Percentiles rank a stretch among this genome's conserved stretches.
Conservation (phyloP, 306 rosid genomes). For the Rosa lucieae region DNA sequence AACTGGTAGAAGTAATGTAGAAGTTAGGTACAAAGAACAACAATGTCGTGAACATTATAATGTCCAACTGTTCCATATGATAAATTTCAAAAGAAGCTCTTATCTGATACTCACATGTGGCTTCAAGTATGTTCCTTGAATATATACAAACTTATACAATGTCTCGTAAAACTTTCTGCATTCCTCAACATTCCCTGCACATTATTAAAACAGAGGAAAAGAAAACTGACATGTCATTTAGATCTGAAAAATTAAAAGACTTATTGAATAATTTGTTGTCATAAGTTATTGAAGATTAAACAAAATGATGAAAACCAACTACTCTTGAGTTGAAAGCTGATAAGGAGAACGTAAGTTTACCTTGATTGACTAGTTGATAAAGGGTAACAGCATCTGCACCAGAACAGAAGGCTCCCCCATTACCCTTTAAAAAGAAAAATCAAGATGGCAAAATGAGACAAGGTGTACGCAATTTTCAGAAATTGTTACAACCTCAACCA, state of each 20-base stretch:
- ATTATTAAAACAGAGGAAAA: background rate
- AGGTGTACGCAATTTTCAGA: background rate
- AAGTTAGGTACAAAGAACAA: background rate
- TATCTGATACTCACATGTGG: constrained; percentile 33
- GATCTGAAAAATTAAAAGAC: background rate
- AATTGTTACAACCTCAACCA: no score
- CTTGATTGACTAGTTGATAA: constrained; percentile 60
- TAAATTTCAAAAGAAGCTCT: background rate
- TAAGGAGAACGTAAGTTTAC: constrained; percentile 20
- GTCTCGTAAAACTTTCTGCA: no score
- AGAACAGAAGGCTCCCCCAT: constrained; percentile 87
- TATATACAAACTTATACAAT: no score
- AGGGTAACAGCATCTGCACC: constrained; percentile 80
- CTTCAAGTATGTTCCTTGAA: no score
- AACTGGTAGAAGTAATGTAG: background rate
- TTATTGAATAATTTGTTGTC: background rate
- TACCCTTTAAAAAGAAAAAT: constrained; percentile 63
- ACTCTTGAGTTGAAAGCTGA: no score
- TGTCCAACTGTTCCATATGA: background rate
- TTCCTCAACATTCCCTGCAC: no score
- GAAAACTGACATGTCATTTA: constrained; percentile 5
- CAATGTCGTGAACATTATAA: background rate
- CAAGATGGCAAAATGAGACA: constrained; percentile 37
- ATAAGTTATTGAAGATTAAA: background rate
- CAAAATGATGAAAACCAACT: no score